Evolutionary conservation across 768 basidiomycete genomes (phyloP), one percentile per base, ranked within the genome.

Genomic region (Lactifluus volemus): DNA sequence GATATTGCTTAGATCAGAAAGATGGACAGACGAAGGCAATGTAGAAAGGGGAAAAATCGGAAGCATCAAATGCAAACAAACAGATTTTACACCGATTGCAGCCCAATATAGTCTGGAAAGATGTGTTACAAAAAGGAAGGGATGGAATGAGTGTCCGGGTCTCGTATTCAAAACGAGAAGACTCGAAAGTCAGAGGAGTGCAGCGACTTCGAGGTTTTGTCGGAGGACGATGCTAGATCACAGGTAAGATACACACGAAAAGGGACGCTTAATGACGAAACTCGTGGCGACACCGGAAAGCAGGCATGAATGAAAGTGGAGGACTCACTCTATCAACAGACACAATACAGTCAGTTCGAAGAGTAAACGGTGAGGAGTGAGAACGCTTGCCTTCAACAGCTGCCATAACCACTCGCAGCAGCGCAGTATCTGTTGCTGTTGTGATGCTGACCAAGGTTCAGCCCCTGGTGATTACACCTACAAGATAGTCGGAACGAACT

Each of bases 351-450:
- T 58, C 41, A 60, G 44, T 54, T 32, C 32, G 63, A 63, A 41
- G 54, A 64, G 17, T 8, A 51, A 29, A 51, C 44, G 52, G 56
- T 47, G 58, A 64, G 19, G 62, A 44, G 11, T 49, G 21, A 52
- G 38, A 55, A 48, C 19, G 78, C 84, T 67, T 64, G 91, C 91
- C 92, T 93, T 93, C 89, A 53, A 94, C 92, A 63, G 94, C 93
- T 64, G 90, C 89, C 94, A 96, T 96, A 15, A 98, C 90, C 19
- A 95, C 90, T 67, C 88, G 79, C 53, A 95, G 74, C 79, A 93
- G 80, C 19, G 82, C 89, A 1, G 92, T 94, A 75, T 95, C 92
- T 21, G 92, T 92, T 38, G 93, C 92, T 45, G 86, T 95, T 48
- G 93, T 95, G 61, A 86, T 84, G 73, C 92, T 92, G 66, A 47